A percentile compares a stretch with the other conserved stretches of the same genome.
These are phyloP conservation scores for Penicillium psychrofluorescens DNA, from an alignment of 495 filamentous ascomycete species.

Conservation along the genomic window DNA sequence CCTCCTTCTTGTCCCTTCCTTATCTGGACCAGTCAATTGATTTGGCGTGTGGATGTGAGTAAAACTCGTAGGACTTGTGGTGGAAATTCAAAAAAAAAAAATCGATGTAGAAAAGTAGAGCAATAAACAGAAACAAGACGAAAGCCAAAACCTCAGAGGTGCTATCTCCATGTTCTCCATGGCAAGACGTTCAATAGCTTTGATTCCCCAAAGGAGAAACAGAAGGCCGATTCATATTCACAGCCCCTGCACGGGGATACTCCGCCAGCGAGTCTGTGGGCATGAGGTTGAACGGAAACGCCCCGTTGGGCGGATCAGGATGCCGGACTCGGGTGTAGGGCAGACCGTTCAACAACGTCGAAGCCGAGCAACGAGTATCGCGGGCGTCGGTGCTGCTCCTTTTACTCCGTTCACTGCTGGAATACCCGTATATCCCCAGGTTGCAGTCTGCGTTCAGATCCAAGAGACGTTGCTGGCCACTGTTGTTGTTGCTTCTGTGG, in stretches of 20 bases:
- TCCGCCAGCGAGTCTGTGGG: constrained; percentile 11
- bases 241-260: constrained; percentile 14
- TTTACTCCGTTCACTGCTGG: constrained; percentile 21
- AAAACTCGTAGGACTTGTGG: too few species aligned
- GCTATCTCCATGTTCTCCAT: too few species aligned
- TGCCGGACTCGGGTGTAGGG: constrained; percentile 28
- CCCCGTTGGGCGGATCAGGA: constrained; percentile 5
- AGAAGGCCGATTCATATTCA: constrained; percentile 15
- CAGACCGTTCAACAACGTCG: constrained; percentile 30
- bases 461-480: constrained; percentile 11
- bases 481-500: constrained; percentile 8
- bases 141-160: too few species aligned
- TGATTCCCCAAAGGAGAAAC: constrained; percentile 22
- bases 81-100: too few species aligned
- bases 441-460: constrained; percentile 14
- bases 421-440: constrained; percentile 29
- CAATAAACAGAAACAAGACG: too few species aligned
- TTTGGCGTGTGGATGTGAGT: too few species aligned
- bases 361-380: constrained; percentile 6
- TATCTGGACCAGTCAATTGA: too few species aligned
- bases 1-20: too few species aligned
- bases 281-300: constrained; percentile 7
- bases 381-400: constrained; percentile 7
- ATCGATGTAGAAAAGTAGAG: not conserved
- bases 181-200: constrained; percentile 5